These are phyloP conservation scores for Colletotrichum costaricense DNA, from an alignment of 2,329 filamentous ascomycete species.

Conservation along the genomic window DNA sequence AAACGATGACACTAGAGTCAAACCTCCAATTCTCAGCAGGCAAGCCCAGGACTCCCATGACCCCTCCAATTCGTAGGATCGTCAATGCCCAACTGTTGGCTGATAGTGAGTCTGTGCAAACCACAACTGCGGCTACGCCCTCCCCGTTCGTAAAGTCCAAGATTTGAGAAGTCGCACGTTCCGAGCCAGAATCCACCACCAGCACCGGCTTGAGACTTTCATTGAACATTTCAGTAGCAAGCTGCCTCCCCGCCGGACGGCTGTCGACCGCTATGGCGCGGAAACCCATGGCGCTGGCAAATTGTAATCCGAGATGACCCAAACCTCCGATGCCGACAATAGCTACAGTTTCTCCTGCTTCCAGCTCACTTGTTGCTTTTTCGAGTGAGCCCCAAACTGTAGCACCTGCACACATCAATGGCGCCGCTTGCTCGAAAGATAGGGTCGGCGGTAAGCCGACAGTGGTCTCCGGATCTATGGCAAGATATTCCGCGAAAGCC, in stretches of 20 bases:
- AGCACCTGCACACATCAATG: conserved; percentile 50
- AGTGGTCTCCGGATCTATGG: conserved; percentile 44
- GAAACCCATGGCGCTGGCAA: conserved; percentile 48
- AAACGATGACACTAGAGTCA: conserved; percentile 44
- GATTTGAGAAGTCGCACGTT: conserved; percentile 37
- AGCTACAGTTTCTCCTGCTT: conserved; percentile 41
- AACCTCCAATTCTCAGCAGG: conserved; percentile 46
- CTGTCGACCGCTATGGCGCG: conserved; percentile 50
- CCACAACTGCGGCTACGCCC: conserved; percentile 44
- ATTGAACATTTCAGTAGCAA: conserved; percentile 42
- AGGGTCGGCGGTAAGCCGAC: conserved; percentile 42
- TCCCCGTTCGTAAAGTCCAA: conserved; percentile 44
- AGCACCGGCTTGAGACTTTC: conserved; percentile 40
- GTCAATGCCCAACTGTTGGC: conserved; percentile 45
- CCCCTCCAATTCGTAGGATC: conserved; percentile 43
- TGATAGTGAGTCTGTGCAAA: conserved; percentile 45
- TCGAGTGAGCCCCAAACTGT: conserved; percentile 48
- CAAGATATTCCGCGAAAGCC: conserved; percentile 48
- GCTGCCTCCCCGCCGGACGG: conserved; percentile 41
- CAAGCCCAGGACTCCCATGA: conserved; percentile 44
- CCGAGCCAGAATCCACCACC: conserved; percentile 41
- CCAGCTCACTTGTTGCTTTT: conserved; percentile 41
- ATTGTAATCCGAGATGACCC: conserved; percentile 49
- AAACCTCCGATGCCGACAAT: conserved; percentile 50
- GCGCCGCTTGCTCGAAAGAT: conserved; percentile 48